Evolutionary conservation across 2,329 filamentous ascomycete species (phyloP), one percentile per base, ranked within the genome.

Genomic region (Neoscytalidium dimidiatum): DNA sequence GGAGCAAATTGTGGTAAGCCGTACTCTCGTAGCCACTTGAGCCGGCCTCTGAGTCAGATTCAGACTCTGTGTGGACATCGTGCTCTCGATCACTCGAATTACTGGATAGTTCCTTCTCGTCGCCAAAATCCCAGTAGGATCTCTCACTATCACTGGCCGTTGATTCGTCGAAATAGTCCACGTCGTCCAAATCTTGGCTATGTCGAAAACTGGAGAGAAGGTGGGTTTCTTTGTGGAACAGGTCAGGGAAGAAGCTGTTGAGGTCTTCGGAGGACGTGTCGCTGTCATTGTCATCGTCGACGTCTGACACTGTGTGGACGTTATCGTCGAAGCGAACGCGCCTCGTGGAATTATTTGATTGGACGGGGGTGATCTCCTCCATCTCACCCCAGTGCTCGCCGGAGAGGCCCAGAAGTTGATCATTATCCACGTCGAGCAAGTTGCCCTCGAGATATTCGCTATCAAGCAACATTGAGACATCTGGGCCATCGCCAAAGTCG

Each of bases 161-260:
- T 26, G 62, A 57, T n/a, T 48, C 69, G 67, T 63, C 61, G 5
- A 43, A 28, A 23, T 83, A 86, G 66, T 83, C 83, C 4, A 83
- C 87, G n/a, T 80, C 79, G 68, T 92, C 88, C 52, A 73, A 73
- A 73, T 93, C 90, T 68, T 94, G 90, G 78, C 92, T 88, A 46
- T 86, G 85, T 68, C 90, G 89, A 72, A 94, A 88, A 60, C 84
- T 84, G 5, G 90, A 89, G 70, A 92, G 90, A 4, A 94, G 82
- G 17, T 86, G 84, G 72, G 87, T 90, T 76, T 93, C 90, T 57
- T 90, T 87, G 64, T 94, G 83, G 75, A 94, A 94, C 66, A 94
- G 88, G 73, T 93, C 88, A 1, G 91, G 90, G 67, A 92, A 92
- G 68, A 92, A 86, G 68, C 87, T 86, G 66, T 86, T 84, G 68